Percentiles rank a stretch among this genome's conserved stretches.
Evolutionary conservation across 2,329 filamentous ascomycete species (phyloP).

Genomic region (Fusarium sarcochroum): DNA sequence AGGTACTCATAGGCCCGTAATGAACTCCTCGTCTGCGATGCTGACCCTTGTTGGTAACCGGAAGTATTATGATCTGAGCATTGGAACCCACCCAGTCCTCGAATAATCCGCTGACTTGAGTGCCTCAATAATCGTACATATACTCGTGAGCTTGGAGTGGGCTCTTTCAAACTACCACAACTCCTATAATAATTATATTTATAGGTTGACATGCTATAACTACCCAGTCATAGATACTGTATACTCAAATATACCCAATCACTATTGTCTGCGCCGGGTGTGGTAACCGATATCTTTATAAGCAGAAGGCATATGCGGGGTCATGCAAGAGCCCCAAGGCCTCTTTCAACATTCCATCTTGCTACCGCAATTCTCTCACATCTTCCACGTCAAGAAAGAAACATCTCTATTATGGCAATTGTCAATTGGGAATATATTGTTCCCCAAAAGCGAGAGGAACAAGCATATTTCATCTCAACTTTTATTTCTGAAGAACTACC

Average conservation of each 20-base stretch:
- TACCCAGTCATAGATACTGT: too few species aligned
- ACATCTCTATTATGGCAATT: not conserved
- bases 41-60: too few species aligned
- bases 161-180: too few species aligned
- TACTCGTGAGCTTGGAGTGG: too few species aligned
- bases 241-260: not conserved
- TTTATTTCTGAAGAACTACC: conserved; percentile 5
- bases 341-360: not conserved
- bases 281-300: conserved; percentile 12
- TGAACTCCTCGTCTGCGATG: too few species aligned
- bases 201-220: too few species aligned
- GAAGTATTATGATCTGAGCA: too few species aligned
- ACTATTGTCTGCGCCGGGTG: not conserved
- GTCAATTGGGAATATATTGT: conserved; percentile 14
- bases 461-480: conserved; percentile 2
- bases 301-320: conserved; percentile 15
- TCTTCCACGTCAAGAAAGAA: not conserved
- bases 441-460: conserved; percentile 15
- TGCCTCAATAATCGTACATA: too few species aligned
- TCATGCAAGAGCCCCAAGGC: not conserved
- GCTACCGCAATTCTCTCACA: too few species aligned
- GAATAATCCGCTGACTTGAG: too few species aligned
- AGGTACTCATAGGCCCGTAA: too few species aligned
- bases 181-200: not conserved
- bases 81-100: too few species aligned